These are phyloP conservation scores for Lasiodiplodia citricola DNA, from an alignment of 2,329 filamentous ascomycete species.

Conservation along the genomic window DNA sequence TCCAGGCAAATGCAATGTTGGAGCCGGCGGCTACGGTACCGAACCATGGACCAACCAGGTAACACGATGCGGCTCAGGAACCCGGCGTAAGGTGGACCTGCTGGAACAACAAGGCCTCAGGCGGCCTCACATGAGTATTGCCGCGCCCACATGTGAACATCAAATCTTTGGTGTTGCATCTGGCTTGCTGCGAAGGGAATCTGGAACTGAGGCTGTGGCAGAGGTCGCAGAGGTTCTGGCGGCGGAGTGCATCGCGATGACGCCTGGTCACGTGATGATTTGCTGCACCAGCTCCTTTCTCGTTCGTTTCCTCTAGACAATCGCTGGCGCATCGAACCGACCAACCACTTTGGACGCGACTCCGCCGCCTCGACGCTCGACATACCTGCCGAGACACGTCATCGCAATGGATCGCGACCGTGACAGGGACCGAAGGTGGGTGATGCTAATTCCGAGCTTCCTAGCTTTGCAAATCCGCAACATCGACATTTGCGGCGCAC, in stretches of 20 bases:
- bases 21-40: background rate
- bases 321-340: conserved; percentile 7
- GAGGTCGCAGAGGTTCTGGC: background rate
- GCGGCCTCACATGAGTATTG: conserved; percentile 14
- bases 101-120: conserved; percentile 5
- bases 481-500: conserved; percentile 22
- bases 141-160: background rate
- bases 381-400: conserved; percentile 11
- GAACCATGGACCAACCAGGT: conserved; percentile 17
- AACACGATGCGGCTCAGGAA: conserved; percentile 16
- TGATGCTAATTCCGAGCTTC: conserved; percentile 31
- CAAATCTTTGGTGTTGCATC: background rate
- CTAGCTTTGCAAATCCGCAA: conserved; percentile 17
- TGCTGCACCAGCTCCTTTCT: conserved; percentile 26
- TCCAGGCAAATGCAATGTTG: background rate
- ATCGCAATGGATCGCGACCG: conserved; percentile 35
- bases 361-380: conserved; percentile 11
- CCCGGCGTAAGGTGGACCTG: background rate
- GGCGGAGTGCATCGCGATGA: conserved; percentile 17
- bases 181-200: background rate
- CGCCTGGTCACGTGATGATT: conserved; percentile 24
- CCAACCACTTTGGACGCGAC: conserved; percentile 22
- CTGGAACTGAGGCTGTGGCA: background rate
- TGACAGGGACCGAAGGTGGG: conserved; percentile 52
- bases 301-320: conserved; percentile 21